These are phyloP conservation scores for Aphanoascus verrucosus DNA, from an alignment of 2,329 filamentous ascomycete species.

Conservation along the genomic window DNA sequence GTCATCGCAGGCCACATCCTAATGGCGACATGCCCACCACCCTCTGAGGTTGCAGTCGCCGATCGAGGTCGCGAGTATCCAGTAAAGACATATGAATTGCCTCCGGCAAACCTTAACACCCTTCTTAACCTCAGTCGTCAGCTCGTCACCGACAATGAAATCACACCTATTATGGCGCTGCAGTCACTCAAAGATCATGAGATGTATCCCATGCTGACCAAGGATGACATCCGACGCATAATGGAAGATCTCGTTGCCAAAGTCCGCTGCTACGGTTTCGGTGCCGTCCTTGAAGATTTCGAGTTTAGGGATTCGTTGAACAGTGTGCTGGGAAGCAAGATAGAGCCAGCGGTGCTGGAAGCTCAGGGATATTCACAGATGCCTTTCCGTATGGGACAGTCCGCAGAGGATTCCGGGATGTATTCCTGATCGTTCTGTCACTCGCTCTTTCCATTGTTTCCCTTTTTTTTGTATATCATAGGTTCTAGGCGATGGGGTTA, in stretches of 20 bases:
- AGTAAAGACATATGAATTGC: conserved; percentile 69
- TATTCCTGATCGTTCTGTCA: conserved; percentile 14
- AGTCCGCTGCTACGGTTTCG: conserved; percentile 81
- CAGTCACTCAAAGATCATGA: conserved; percentile 66
- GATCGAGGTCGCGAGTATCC: conserved; percentile 46
- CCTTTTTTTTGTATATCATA: not conserved
- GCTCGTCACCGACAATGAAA: conserved; percentile 67
- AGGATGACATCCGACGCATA: conserved; percentile 59
- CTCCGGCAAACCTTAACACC: conserved; percentile 64
- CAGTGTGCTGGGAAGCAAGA: conserved; percentile 53
- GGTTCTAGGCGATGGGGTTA: not conserved
- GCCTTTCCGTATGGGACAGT: not conserved
- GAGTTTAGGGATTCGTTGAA: conserved; percentile 61
- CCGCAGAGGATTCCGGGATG: conserved; percentile 9
- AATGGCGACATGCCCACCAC: conserved; percentile 83
- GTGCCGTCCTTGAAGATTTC: conserved; percentile 60
- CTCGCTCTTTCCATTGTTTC: not conserved
- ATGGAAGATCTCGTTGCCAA: conserved; percentile 66
- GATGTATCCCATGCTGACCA: conserved; percentile 53
- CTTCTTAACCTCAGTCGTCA: conserved; percentile 74
- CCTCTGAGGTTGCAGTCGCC: conserved; percentile 47
- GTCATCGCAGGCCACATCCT: conserved; percentile 73
- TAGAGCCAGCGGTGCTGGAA: conserved; percentile 5
- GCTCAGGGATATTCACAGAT: not conserved
- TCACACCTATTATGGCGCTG: conserved; percentile 94